Evolutionary conservation across 2,329 filamentous ascomycete species (phyloP).

Genomic region (Monilinia vaccinii-corymbosi): DNA sequence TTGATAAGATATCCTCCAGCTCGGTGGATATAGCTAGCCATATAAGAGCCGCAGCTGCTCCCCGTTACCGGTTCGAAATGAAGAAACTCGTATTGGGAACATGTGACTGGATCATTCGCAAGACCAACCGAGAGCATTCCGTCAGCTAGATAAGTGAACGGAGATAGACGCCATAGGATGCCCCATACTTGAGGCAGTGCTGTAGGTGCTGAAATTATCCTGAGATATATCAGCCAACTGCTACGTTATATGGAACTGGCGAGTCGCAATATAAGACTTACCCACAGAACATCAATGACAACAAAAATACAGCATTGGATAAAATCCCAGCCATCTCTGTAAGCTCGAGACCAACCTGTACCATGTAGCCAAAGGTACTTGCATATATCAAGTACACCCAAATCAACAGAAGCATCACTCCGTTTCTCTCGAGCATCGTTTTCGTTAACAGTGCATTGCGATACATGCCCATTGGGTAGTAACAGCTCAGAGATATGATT

Average conservation of each 20-base stretch:
- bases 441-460: constrained; percentile 55
- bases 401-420: constrained; percentile 70
- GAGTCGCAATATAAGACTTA: constrained; percentile 1
- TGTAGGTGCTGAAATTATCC: constrained; percentile 58
- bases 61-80: constrained; percentile 31
- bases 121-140: constrained; percentile 64
- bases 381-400: constrained; percentile 70
- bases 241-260: neutral
- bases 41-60: constrained; percentile 52
- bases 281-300: constrained; percentile 62
- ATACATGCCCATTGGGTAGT: constrained; percentile 76
- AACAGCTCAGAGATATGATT: constrained; percentile 75
- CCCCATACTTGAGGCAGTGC: constrained; percentile 68
- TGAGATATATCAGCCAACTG: constrained; percentile 17
- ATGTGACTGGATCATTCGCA: constrained; percentile 55
- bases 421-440: constrained; percentile 59
- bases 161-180: constrained; percentile 75
- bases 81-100: constrained; percentile 47
- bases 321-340: constrained; percentile 70
- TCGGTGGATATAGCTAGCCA: constrained; percentile 39
- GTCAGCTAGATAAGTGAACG: constrained; percentile 72
- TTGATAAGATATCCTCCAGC: constrained; percentile 43
- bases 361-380: constrained; percentile 69
- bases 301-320: constrained; percentile 64
- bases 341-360: constrained; percentile 66